Evolutionary conservation across 768 basidiomycete species (phyloP), one percentile per base, ranked within the genome.

Genomic region (Mycena leptocephala): DNA sequence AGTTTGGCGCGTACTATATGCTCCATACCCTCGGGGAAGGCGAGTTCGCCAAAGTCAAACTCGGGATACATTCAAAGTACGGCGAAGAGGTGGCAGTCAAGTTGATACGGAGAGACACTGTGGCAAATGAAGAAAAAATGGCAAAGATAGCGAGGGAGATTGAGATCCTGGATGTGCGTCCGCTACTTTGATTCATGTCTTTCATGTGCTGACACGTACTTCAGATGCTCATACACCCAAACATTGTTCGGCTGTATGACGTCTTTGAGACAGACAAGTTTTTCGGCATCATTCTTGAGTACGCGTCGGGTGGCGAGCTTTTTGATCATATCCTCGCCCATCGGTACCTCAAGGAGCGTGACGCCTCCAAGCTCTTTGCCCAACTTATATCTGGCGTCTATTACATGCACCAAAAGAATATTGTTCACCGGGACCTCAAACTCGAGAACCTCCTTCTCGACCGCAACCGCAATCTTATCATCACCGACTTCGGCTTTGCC

Each of bases 231-330:
- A 96, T 96, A 83, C 98, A 99, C 78, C 98, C 98, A 0, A 99
- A 99, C 84, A 99, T 99, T 85, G 98, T 99, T 41, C 94, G 97
- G 11, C 87, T 99, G 56, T 99, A 98, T 90, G 98, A 99, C 83
- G 97, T 99, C 35, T 97, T 99, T 79, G 97, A 99, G 85, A 99
- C 98, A 0, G 98, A 99, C 89, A 99, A 98, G 85, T 99, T 99
- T 86, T 99, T 99, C 80, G 98, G 98, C 43, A 99, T 99, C 83
- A 98, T 99, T 78, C 92, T 99, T 74, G 98, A 99, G 85, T 99
- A 97, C 81, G 98, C 98, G 37, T 97, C 97, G 1, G 98, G 98
- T 62, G 98, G 98, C 70, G 98, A 99, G 84, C 92, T 99, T 35
- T 99, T 99, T 85, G 98, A 99, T 85, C 97, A 99, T 84, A 99